Percentiles rank a stretch among this genome's conserved stretches.
These are phyloP conservation scores for Pestalotiopsis sp. DNA, from an alignment of 2,329 filamentous ascomycete species.

Conservation along the genomic window DNA sequence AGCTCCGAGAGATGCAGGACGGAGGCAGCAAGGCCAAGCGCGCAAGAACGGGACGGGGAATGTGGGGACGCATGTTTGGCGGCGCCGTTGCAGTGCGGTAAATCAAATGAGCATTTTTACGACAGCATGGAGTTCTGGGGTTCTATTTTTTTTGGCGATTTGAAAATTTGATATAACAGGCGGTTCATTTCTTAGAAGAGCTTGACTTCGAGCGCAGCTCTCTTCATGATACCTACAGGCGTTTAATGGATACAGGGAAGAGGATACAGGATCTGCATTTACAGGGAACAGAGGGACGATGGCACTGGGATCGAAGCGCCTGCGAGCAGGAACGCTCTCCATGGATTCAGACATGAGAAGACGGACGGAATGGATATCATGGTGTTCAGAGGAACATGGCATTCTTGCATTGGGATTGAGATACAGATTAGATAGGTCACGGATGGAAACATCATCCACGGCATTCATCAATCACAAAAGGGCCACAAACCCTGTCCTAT, in stretches of 20 bases:
- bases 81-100: conserved; percentile 40
- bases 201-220: background rate
- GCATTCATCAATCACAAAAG: background rate
- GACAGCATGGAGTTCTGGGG: conserved; percentile 16
- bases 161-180: background rate
- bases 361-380: background rate
- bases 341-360: background rate
- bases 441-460: background rate
- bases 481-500: background rate
- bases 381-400: background rate
- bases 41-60: conserved; percentile 47
- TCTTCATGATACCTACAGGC: conserved; percentile 12
- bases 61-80: conserved; percentile 58
- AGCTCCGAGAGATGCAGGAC: conserved; percentile 53
- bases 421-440: background rate
- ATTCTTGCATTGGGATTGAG: background rate
- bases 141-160: background rate
- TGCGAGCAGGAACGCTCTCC: background rate
- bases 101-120: conserved; percentile 24
- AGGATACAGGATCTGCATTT: conserved; percentile 7
- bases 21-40: conserved; percentile 49
- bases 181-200: conserved; percentile 11
- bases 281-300: background rate
- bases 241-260: conserved; percentile 1
- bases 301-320: background rate